Conservation (phyloP, 192 early-diverging fungal genomes). For the Podila verticillata region DNA sequence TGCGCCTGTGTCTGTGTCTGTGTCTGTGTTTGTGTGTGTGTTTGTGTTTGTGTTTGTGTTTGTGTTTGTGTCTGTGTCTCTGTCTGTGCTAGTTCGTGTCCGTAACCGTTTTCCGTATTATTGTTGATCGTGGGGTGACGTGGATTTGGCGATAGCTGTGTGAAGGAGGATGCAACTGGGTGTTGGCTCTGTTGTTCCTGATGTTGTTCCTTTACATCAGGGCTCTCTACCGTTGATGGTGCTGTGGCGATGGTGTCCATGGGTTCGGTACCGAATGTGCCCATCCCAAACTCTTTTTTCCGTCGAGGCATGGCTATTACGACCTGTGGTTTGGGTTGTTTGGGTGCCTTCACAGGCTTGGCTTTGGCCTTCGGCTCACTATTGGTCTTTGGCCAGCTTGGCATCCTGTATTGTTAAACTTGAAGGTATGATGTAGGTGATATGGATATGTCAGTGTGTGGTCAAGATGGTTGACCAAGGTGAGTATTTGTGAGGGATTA, state of each 20-base stretch:
- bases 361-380: constrained; percentile 5
- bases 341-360: constrained; percentile 13
- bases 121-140: too few relatives aligned
- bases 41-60: too few relatives aligned
- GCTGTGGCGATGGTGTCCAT: constrained; percentile 1
- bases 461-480: neutral
- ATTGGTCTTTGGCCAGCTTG: constrained; percentile 26
- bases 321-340: constrained; percentile 14
- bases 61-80: too few relatives aligned
- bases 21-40: too few relatives aligned
- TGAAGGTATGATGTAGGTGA: too few relatives aligned
- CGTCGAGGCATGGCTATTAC: constrained; percentile 34
- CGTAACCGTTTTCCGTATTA: too few relatives aligned
- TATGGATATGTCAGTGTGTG: neutral
- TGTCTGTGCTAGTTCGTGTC: too few relatives aligned
- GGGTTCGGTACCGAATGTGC: constrained; percentile 24
- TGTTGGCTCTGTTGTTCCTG: neutral
- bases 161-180: neutral
- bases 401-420: constrained; percentile 12
- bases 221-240: neutral
- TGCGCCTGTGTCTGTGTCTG: neutral
- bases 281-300: constrained; percentile 34
- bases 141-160: neutral
- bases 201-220: neutral
- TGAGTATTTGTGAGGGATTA: too few relatives aligned